Base-by-base conservation (phyloP, 2,329 filamentous ascomycete species). In the Ceratocystis variospora region DNA sequence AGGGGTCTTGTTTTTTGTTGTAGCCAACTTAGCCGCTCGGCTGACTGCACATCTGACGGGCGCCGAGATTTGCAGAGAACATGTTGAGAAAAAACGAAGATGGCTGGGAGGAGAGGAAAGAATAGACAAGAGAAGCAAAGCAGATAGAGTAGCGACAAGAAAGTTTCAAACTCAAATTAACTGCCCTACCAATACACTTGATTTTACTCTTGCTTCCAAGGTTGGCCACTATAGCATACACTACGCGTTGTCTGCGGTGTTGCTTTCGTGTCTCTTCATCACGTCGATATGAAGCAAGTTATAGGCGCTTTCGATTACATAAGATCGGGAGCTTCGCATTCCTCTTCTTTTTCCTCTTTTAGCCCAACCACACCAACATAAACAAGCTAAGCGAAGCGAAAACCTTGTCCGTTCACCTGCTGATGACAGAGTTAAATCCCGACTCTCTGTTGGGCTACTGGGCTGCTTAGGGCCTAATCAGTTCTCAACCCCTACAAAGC, bases 61-160 rank as follows among this genome's bases (percentile, higher is more conserved):
- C 55, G 55, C 55, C 55, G 55, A 59, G 12, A 59, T 59, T 59
- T 59, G 28, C 10, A 59, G 28, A 33, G 53, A 37, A 37, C 53
- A 37, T 31, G 28, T 15, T 25, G 41, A 62, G 46, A 37, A 25
- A 31, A 44, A 61, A 61, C 17, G 7, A 44, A 25, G 61, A 46
- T 46, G 59, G 59, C 33, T 62, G 59, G 12, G 22, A 48, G 3
- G 25, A 46, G 3, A 33, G 10, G 3, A 33, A 41, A 61, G 10
- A 37, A 22, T 5, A 59, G 28, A 12, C 1, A 31, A 59, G 2
- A 28, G 3, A 59, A 19, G 1, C 7, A 19, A 19, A 48, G 8
- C 15, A 8, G n/a, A 48, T n/a, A 3, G 19, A 48, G 46, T n/a
- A 19, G 3, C 3, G 19, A 6, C 17, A 19, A 19, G 19, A 8